These are phyloP conservation scores for Coniochaeta sp. DNA, from an alignment of 2,329 filamentous ascomycete species.

Conservation along the genomic window DNA sequence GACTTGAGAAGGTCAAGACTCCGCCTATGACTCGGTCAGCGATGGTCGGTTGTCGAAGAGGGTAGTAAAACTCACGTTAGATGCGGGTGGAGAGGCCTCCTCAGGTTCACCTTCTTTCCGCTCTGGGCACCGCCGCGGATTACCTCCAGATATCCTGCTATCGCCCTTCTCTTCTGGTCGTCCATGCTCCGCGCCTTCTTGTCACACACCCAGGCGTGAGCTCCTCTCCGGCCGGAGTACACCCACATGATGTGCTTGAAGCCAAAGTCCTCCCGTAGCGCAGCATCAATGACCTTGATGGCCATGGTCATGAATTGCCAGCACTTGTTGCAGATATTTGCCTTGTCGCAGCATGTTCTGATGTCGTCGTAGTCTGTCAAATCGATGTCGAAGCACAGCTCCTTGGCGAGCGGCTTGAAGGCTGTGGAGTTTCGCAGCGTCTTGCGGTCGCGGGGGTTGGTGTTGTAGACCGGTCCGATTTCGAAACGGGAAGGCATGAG, in stretches of 20 bases:
- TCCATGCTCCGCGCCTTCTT: conserved; percentile 77
- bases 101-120: conserved; percentile 79
- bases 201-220: conserved; percentile 97
- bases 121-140: conserved; percentile 80
- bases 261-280: conserved; percentile 87
- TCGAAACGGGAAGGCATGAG: conserved; percentile 92
- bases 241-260: conserved; percentile 98
- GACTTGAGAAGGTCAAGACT: conserved; percentile 78
- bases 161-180: conserved; percentile 75
- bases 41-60: conserved; percentile 3
- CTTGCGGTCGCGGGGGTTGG: conserved; percentile 91
- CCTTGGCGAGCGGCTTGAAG: conserved; percentile 84
- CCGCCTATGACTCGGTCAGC: conserved; percentile 42
- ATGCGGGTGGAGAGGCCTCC: conserved; percentile 84
- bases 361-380: conserved; percentile 98
- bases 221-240: conserved; percentile 92
- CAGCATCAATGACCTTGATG: conserved; percentile 84
- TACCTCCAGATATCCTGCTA: conserved; percentile 85
- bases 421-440: conserved; percentile 70
- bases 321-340: conserved; percentile 88
- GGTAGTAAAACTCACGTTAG: conserved; percentile 48
- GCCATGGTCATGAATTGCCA: conserved; percentile 98
- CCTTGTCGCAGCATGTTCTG: conserved; percentile 87
- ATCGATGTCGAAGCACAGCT: conserved; percentile 98
- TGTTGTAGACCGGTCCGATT: conserved; percentile 93